Base-by-base conservation (phyloP, 805 yeast genomes). In the Candida xiaguanensis region DNA sequence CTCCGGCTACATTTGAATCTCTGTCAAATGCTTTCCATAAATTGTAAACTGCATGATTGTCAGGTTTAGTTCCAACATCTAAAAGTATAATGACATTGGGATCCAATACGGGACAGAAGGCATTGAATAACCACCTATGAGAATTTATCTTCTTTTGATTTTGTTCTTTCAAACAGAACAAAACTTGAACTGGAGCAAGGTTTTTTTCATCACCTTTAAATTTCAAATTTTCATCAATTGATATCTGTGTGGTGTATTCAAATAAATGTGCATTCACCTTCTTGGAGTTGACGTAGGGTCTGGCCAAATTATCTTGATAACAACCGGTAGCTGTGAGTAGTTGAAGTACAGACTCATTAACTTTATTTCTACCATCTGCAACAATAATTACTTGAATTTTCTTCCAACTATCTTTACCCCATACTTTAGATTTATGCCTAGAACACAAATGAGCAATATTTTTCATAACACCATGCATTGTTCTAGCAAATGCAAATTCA, bases 31-130 rank as follows among this genome's bases (percentile, higher is more conserved):
- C 95, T 61, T 93, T 93, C 99, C 99, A 93, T 43, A 93, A 69
- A 51, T 91, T 93, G 55, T 93, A 95, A 18, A 91, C 70, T 0
- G 98, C 91, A 38, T 84, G 80, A 34, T 77, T 75, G 47, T 88
- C 89, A n/a, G 98, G 95, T 52, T 83, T 80, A 0, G 99, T 93
- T 46, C 99, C 99, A n/a, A 93, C 99, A 70, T 93, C 99, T 36
- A 93, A 73, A 44, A 93, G 64, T 6, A 88, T 78, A 40, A 91
- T 81, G 12, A 91, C 95, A 50, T 88, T 90, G 11, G 99, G 99
- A 51, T 90, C 86, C 47, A 95, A 67, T 14, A 82, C 75, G 2
- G 97, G 97, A 60, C 97, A 89, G 46, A 93, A 78, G 1, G 95
- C 97, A 55, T 93, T 90, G 63, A 93, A 89, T 40, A 95, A 68